Conservation (phyloP, 2,329 filamentous ascomycete species). For the Zymoseptoria ardabiliae region DNA sequence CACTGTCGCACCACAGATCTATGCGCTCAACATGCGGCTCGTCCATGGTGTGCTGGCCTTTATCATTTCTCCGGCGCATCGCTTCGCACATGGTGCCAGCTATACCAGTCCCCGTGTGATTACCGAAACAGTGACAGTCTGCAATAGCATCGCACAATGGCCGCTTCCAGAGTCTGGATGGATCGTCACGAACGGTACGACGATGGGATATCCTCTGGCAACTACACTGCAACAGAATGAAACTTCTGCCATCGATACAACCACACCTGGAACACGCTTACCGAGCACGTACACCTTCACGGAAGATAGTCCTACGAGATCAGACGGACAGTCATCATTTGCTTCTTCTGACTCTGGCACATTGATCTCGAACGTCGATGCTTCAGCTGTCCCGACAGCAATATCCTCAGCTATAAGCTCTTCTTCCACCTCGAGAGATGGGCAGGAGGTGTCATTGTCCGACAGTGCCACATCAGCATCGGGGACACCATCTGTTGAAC, state of each 20-base stretch:
- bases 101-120: background rate
- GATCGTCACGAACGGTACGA: background rate
- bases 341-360: background rate
- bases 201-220: background rate
- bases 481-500: background rate
- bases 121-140: background rate
- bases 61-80: background rate
- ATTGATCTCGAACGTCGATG: background rate
- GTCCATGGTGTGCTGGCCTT: background rate
- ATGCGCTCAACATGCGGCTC: background rate
- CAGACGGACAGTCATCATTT: background rate
- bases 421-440: background rate
- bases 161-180: background rate
- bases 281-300: background rate
- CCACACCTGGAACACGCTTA: background rate
- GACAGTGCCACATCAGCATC: background rate
- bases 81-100: background rate
- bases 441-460: background rate
- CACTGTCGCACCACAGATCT: background rate
- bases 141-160: background rate
- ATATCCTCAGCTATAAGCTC: background rate
- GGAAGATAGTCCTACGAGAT: background rate
- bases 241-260: background rate
- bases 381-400: background rate
- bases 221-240: background rate